Evolutionary conservation across 2,329 filamentous ascomycete genomes (phyloP), one percentile per base, ranked within the genome.

Genomic region (Colletotrichum orbiculare): DNA sequence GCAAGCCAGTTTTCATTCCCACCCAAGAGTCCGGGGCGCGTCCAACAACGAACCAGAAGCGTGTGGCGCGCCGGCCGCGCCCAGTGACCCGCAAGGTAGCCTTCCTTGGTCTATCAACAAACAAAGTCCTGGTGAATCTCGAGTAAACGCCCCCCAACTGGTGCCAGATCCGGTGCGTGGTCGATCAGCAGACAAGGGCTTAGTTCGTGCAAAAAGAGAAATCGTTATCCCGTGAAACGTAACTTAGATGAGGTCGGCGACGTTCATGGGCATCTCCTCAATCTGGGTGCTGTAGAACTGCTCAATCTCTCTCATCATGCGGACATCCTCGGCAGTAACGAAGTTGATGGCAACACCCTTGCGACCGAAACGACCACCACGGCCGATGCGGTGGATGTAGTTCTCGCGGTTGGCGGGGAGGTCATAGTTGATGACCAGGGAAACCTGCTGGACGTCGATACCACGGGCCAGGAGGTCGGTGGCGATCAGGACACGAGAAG

Each of bases 321-420:
- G 94, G 77, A 99, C 96, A 83, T 99, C 96, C 73, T 99, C 96
- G 75, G 94, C 93, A 69, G 95, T 98, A 81, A 99, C 96, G 81
- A 99, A 99, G 93, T 99, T 99, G 89, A 99, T 99, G 77, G 96
- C 96, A 81, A 99, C 96, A 91, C 96, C 96, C 91, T 99, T 99
- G 83, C 96, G 94, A 83, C 96, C 96, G 86, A 99, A 99, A 87
- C 96, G 94, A 85, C 96, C 96, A 86, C 94, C 94, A 90, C 96
- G 95, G 89, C 96, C 96, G 78, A 99, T 99, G 80, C 96, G 92
- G 85, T 99, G 96, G 78, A 99, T 99, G 89, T 99, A 99, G 89
- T 98, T 99, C 87, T 99, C 96, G 77, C 95, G 94, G 89, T 98
- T 98, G 83, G 94, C 93, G 73, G 96, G 96, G 62, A 99, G 87